Evolutionary conservation across 1,284 basidiomycete species (phyloP).

Genomic region (Cystobasidium slooffiae): DNA sequence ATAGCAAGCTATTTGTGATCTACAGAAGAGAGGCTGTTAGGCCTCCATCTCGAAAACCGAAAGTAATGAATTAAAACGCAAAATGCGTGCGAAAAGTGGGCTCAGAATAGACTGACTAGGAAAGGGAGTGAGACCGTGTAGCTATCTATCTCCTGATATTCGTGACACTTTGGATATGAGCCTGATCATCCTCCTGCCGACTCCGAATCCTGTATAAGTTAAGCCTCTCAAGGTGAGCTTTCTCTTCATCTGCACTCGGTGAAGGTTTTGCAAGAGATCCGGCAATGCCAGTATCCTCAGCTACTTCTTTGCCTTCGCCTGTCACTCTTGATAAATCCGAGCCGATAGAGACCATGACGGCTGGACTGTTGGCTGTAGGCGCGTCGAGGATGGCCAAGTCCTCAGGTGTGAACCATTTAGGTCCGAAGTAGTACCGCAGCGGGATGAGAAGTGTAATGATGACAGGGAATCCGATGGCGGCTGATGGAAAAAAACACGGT

Average conservation of each 20-base stretch:
- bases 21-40: too few relatives aligned
- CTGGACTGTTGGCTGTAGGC: constrained; percentile 51
- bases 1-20: too few relatives aligned
- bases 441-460: constrained; percentile 83
- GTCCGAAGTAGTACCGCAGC: constrained; percentile 72
- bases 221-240: constrained; percentile 21
- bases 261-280: constrained; percentile 21
- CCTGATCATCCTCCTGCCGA: constrained; percentile 30
- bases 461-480: constrained; percentile 52
- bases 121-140: not conserved
- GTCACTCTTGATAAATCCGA: constrained; percentile 43
- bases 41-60: too few relatives aligned
- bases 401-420: constrained; percentile 74
- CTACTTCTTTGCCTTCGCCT: constrained; percentile 40
- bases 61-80: too few relatives aligned
- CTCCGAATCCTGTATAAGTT: constrained; percentile 28
- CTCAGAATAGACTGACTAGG: not conserved
- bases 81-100: not conserved
- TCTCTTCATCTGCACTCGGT: constrained; percentile 23
- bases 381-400: constrained; percentile 81
- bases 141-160: constrained; percentile 31
- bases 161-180: constrained; percentile 38
- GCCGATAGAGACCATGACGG: constrained; percentile 53
- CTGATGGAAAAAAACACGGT: constrained; percentile 26
- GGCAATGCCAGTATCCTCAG: constrained; percentile 40